Evolutionary conservation across 108 stramenopile genomes (phyloP), one percentile per base, ranked within the genome.

Genomic region (Aurantiochytrium sp.): DNA sequence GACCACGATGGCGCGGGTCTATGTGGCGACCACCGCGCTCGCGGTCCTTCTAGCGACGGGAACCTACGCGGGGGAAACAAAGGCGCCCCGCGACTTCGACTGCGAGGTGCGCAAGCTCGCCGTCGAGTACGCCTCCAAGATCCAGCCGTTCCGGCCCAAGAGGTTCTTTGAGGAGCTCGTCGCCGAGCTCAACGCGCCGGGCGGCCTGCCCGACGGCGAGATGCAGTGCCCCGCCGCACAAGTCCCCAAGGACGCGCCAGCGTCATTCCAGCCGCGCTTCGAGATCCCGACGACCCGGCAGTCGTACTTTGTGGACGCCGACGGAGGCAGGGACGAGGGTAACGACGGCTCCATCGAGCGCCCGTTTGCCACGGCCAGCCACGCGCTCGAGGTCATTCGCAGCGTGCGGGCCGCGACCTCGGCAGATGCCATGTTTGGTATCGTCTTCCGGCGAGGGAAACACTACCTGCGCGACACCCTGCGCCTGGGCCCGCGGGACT

Each of bases 341-440:
- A 81, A 81, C 30, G 45, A 81, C 45, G 73, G 73, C 12, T 48
- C 73, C 21, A 41, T 81, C 32, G 39, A 41, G 6, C 50, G 24
- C 12, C 73, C 73, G n/a, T 81, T 81, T 48, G 42, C 42, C 42
- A 48, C 73, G 12, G 73, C 73, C 15, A 42, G 6, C 6, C 73
- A 48, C n/a, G 73, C 73, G n/a, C 45, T 81, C 21, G 73, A 81
- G 12, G 73, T 30, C n/a, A 81, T 81, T 42, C 73, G 73, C 17
- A 81, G 45, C 27, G 42, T 48, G 12, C 73, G 73, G 8, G 39
- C 39, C 6, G 32, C 21, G 6, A 17, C 21, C 42, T 24, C 73
- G 12, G 42, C 6, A 48, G 73, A 48, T 24, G 73, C 42, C 1
- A 48, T 81, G 42, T 81, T 30, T 48, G 73, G 73, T 2, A 81